Percentiles rank a stretch among this genome's conserved stretches.
Evolutionary conservation across 2,329 filamentous ascomycete genomes (phyloP).

Genomic region (Fusarium sterilihyphosum): DNA sequence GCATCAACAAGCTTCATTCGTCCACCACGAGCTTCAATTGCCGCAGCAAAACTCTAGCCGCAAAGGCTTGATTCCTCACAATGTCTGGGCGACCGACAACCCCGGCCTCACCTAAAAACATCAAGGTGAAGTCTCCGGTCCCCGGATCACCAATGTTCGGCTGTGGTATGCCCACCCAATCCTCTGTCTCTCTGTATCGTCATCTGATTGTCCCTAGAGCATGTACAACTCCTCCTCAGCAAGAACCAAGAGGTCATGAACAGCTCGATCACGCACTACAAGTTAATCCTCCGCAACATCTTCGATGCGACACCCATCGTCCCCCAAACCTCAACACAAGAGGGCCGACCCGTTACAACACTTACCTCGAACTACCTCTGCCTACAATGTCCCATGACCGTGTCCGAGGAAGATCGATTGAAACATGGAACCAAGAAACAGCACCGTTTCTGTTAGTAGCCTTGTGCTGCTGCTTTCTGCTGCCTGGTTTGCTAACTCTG

Average conservation of each 20-base stretch:
- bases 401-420: constrained; percentile 71
- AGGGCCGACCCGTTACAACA: constrained; percentile 67
- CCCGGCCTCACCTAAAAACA: constrained; percentile 64
- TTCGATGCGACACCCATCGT: constrained; percentile 74
- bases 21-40: background rate
- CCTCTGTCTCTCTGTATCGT: background rate
- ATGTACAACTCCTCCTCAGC: constrained; percentile 74
- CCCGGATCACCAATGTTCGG: constrained; percentile 70
- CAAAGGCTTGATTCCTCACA: constrained; percentile 10
- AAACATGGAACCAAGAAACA: constrained; percentile 75
- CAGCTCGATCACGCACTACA: constrained; percentile 76
- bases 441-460: constrained; percentile 75
- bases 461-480: background rate
- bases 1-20: background rate
- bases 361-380: constrained; percentile 77
- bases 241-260: constrained; percentile 72
- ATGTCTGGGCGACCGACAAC: constrained; percentile 62
- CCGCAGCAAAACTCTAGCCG: background rate
- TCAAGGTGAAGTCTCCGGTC: constrained; percentile 67
- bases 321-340: constrained; percentile 70
- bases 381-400: constrained; percentile 76
- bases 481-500: constrained; percentile 42
- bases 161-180: constrained; percentile 62
- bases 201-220: constrained; percentile 64
- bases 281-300: constrained; percentile 74